Base-by-base conservation (phyloP, 2,329 filamentous ascomycete species). In the Aspergillus hortae region DNA sequence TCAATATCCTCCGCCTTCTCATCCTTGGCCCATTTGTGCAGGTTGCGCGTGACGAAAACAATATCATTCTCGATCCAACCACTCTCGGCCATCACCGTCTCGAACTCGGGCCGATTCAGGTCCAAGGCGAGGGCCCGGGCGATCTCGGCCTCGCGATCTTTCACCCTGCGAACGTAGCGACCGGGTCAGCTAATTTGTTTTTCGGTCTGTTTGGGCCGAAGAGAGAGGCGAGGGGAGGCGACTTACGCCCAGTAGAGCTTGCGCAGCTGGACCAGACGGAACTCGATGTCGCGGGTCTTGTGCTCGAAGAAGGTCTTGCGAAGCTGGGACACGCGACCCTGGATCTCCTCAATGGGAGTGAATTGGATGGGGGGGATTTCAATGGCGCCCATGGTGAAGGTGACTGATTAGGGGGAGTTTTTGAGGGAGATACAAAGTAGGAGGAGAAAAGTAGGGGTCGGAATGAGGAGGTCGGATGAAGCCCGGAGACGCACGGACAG, bases 161-260 rank as follows among this genome's bases (percentile, higher is more conserved):
- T 85, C 60, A 96, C 71, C 6, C 77, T 80, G 49, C 50, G 17
- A 32, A 51, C 6, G 19, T 5, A 36, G 46, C 51, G 12, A 15
- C 4, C 27, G 48, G 38, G 44, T 30, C 32, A 44, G 57, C 60
- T 44, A 62, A 52, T 44, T n/a, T 44, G 44, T 48, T 19, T 45
- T 36, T 36, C 30, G 23, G 48, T 21, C 46, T 12, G 17, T 17
- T 11, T 27, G 7, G 14, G 50, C 25, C 38, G 35, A 43, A 51
- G 27, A 17, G 33, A 40, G 25, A 44, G 35, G 19, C 4, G 40
- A 6, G 4, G 38, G 42, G 2, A 23, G 36, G 40, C 17, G 23
- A 67, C 72, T 72, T 60, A 80, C 77, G 83, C 91, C 94, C 94
- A 97, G 78, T 96, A 97, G 51, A 97, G 85, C 80, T 91, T 92